A percentile compares a stretch with the other conserved stretches of the same genome.
phyloP scores from a whole-genome alignment of 345 rosid genomes.

The Excoecaria agallocha region DNA sequence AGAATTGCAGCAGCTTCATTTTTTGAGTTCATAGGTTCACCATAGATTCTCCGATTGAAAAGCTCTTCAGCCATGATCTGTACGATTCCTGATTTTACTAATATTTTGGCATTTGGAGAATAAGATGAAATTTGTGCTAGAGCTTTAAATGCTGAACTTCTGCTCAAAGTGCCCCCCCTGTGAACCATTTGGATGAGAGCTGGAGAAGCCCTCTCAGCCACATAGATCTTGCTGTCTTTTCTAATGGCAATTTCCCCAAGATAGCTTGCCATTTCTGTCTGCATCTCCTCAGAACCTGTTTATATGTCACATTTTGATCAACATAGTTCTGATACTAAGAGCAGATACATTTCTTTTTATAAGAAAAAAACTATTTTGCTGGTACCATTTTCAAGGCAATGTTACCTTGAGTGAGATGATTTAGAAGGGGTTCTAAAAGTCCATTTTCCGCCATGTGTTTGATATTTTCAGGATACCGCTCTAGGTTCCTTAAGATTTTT shows the following conservation, averaged over 20 bases:
- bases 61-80: slow-evolving; percentile 71
- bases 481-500: slow-evolving; percentile 61
- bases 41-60: slow-evolving; percentile 47
- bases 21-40: slow-evolving; percentile 60
- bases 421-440: slow-evolving; percentile 68
- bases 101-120: slow-evolving; percentile 57
- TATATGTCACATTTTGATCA: slow-evolving; percentile 4
- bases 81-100: slow-evolving; percentile 56
- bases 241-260: slow-evolving; percentile 64
- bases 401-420: slow-evolving; percentile 67
- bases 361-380: neutral
- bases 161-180: slow-evolving; percentile 44
- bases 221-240: slow-evolving; percentile 50
- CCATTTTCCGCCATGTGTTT: slow-evolving; percentile 93
- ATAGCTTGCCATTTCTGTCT: slow-evolving; percentile 67
- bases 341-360: neutral
- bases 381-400: neutral
- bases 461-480: slow-evolving; percentile 51
- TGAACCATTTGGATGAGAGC: slow-evolving; percentile 62
- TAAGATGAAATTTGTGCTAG: slow-evolving; percentile 63
- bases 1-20: slow-evolving; percentile 70
- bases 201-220: slow-evolving; percentile 68
- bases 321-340: neutral
- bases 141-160: slow-evolving; percentile 65
- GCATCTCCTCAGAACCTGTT: slow-evolving; percentile 65